Percentiles rank a stretch among this genome's conserved stretches.
These are phyloP conservation scores for Candida nemodendra DNA, from an alignment of 805 yeast genomes.

Conservation along the genomic window DNA sequence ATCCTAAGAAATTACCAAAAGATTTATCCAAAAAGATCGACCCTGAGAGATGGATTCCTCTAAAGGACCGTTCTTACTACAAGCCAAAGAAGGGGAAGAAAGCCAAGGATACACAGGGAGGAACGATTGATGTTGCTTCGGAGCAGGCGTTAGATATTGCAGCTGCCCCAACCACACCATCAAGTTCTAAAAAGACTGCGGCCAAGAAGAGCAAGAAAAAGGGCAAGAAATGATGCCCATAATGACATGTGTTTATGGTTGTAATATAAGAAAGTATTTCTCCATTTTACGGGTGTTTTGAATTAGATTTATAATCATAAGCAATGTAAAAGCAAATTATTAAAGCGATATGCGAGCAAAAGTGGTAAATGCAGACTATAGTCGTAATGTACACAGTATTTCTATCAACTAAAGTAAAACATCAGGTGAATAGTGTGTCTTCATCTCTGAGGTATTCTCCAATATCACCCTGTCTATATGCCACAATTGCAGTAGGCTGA, in stretches of 20 bases:
- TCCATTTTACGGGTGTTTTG: too few species aligned
- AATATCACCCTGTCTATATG: constrained; percentile 95
- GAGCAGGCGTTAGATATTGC: constrained; percentile 36
- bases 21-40: constrained; percentile 38
- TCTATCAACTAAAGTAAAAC: too few species aligned
- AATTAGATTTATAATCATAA: too few species aligned
- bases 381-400: constrained; percentile 13
- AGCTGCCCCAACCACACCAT: constrained; percentile 13
- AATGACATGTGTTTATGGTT: not conserved
- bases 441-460: constrained; percentile 98
- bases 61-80: constrained; percentile 80
- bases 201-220: constrained; percentile 31
- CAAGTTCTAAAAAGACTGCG: constrained; percentile 11
- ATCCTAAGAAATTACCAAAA: constrained; percentile 29
- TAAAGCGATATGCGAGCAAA: constrained; percentile 5
- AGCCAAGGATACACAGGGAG: constrained; percentile 61
- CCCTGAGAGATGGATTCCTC: constrained; percentile 88
- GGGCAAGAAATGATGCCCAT: constrained; percentile 24
- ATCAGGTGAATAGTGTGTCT: constrained; percentile 84
- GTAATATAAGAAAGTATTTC: constrained; percentile 1
- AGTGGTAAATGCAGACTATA: constrained; percentile 5
- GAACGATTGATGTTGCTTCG: constrained; percentile 46
- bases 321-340: constrained; percentile 2
- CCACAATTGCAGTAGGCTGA: constrained; percentile 93
- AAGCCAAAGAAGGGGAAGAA: constrained; percentile 73